Base-by-base conservation (phyloP, 352 stramenopile genomes). In the Elongisporangium anandrum region DNA sequence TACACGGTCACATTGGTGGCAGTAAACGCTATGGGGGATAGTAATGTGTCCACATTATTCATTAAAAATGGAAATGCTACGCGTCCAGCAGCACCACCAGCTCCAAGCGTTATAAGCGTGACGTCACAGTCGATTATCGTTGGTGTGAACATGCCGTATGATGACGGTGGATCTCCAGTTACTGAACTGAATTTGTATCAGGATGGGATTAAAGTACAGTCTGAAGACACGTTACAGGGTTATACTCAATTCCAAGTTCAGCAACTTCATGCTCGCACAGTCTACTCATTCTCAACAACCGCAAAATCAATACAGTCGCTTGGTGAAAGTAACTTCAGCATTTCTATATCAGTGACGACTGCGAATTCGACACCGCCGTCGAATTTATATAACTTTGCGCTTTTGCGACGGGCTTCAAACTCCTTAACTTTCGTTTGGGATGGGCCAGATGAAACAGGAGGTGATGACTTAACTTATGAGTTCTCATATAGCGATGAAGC, bases 381-480 rank as follows among this genome's bases (percentile, higher is more conserved):
- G 0, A 21, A 22, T 1, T 62, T 83, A n/a, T 77, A 70, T 34
- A 73, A 70, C 51, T 50, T 84, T 19, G 45, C 16, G 0, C 53
- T 85, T 9, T 45, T 29, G 1, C 20, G 61, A 13, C 57, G 58
- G 1, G 69, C 63, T 1, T 60, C 77, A 0, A 67, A 72, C 38
- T 79, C 77, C 0, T 24, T 90, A 8, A 15, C 62, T 4, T 59
- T 88, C 2, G 23, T 52, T 17, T 88, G 80, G 80, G 54, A 68
- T 5, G 64, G 59, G 0, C 68, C 77, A 0, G 61, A 65, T 26
- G 66, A 85, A 41, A 79, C 56, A 17, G 80, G 80, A 8, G 80
- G 80, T 7, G 72, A 75, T 22, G 38, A 51, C 19, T 24, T 85
- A 3, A 26, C 63, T 1, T 80, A 75, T 52, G 69, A 83, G 1